These are phyloP conservation scores for Venturia asperata DNA, from an alignment of 2,329 filamentous ascomycete species.

Conservation along the genomic window DNA sequence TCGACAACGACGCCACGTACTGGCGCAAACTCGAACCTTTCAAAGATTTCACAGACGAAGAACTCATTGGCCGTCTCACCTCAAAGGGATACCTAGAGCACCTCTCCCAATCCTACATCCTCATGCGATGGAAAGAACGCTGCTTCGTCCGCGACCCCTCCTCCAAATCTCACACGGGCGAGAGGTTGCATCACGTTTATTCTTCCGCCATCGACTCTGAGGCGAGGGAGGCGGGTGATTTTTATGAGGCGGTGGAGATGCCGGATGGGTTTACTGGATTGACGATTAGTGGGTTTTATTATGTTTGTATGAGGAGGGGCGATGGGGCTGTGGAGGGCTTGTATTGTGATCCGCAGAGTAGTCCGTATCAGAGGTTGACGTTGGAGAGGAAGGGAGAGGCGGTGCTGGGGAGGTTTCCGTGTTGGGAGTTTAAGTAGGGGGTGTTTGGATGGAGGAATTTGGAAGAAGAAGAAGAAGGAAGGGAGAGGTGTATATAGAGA, in stretches of 20 bases:
- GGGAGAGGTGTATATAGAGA: neutral
- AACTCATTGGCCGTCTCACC: constrained; percentile 39
- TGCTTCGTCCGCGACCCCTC: constrained; percentile 36
- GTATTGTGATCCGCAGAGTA: constrained; percentile 49
- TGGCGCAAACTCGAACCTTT: constrained; percentile 45
- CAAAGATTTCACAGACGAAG: constrained; percentile 32
- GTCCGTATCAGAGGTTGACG: constrained; percentile 47
- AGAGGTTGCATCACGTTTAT: constrained; percentile 4
- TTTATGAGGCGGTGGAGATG: constrained; percentile 19
- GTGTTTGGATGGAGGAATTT: neutral
- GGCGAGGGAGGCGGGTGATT: constrained; percentile 9
- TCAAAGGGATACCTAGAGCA: constrained; percentile 31
- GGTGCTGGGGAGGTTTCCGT: constrained; percentile 10
- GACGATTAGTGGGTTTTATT: constrained; percentile 51
- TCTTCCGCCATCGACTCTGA: neutral
- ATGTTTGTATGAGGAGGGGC: constrained; percentile 41
- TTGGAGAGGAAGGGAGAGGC: constrained; percentile 31
- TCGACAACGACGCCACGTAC: constrained; percentile 41
- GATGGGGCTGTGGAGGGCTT: constrained; percentile 45
- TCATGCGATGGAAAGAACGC: constrained; percentile 52
- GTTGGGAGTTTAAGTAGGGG: constrained; percentile 9
- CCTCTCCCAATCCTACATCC: constrained; percentile 43
- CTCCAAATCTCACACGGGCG: neutral
- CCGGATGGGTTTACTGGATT: constrained; percentile 34
- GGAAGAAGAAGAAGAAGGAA: neutral